Evolutionary conservation across 2,329 filamentous ascomycete genomes (phyloP), one percentile per base, ranked within the genome.

Genomic region (Fusarium liriodendri): DNA sequence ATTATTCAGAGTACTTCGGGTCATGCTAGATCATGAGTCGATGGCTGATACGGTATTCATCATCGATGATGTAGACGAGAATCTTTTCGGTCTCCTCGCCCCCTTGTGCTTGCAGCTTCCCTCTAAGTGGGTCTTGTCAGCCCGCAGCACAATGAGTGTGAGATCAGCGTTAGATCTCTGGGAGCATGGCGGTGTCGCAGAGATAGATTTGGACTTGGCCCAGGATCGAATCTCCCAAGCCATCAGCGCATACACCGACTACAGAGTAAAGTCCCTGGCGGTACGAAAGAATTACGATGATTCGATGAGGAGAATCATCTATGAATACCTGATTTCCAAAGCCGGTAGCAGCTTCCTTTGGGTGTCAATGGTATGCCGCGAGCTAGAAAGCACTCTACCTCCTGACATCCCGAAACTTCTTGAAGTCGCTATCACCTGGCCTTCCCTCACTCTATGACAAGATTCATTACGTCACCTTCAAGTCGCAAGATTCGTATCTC

Each of bases 1-100:
- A 2, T 40, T 20, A 3, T 10, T 0, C 18, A 2, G 5, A 2
- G 18, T 40, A 11, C n/a, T 40, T 1, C n/a, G 0, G n/a, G 5
- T 20, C 38, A 40, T 40, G 5, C 18, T 40, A 6, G 2, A 2
- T 1, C 38, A 20, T 11, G 0, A 0, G 1, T 40, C 38, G 18
- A 40, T 40, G 38, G 1, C 18, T 20, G 10, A 40, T 20, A 6
- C 38, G 1, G 18, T 40, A 1, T 13, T 40, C 3, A 20, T 40
- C 38, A 20, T 40, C 5, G 38, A 40, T 40, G n/a, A 40, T 40
- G 10, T 6, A 11, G 2, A 7, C n/a, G 38, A 40, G 32, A 32
- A 32, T 32, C 27, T 27, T 27, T 27, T 27, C 27, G 5, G 5
- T 1, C 4, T 27, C 27, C 27, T 27, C 27, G 27, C 27, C 27